Evolutionary conservation across 257 asterid genomes (phyloP), one percentile per base, ranked within the genome.

Genomic region (Cynanchum wilfordii): DNA sequence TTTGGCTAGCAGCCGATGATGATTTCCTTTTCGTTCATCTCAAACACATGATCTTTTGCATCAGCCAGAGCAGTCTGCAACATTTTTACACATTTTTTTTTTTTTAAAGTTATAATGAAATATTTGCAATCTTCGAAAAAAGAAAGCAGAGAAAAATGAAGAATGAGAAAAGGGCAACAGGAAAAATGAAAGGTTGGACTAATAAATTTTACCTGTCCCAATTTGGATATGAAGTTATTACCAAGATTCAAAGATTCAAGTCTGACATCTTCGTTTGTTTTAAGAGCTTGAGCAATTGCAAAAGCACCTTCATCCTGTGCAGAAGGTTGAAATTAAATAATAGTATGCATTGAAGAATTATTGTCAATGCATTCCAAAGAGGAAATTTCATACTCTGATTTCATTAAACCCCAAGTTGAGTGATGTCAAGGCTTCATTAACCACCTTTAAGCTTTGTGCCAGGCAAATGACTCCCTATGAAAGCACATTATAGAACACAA

Each of bases 341-440:
- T 33, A 33, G 5, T 33, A 56, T 42, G 73, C 75, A 16, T 25
- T 15, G 19, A 15, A 9, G 73, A 64, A 70, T 44, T 11, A 22
- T 10, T 64, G 36, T 47, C 10, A 24, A 66, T 67, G 47, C 29
- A 36, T 64, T 71, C 25, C 49, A 6, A 67, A 44, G 42, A 52
- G 76, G 42, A 45, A 59, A 51, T 15, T 62, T 38, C 93, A 16
- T 87, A 91, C 99, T 75, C 99, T 83, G 81, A 94, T 94, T 79
- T 94, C 99, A 73, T 94, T 94, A 79, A 89, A 91, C 73, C 99
- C 99, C 59, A 94, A 95, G 81, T 94, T 90, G 64, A 94, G 95
- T 22, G 92, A 86, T 3, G 84, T 81, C 83, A 94, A 84, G 68
- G 93, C 84, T 82, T 94, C 99, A 76, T 94, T 94, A 17, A 94